Evolutionary conservation across 2,329 filamentous ascomycete genomes (phyloP).

Genomic region (Rhinocladiella similis): DNA sequence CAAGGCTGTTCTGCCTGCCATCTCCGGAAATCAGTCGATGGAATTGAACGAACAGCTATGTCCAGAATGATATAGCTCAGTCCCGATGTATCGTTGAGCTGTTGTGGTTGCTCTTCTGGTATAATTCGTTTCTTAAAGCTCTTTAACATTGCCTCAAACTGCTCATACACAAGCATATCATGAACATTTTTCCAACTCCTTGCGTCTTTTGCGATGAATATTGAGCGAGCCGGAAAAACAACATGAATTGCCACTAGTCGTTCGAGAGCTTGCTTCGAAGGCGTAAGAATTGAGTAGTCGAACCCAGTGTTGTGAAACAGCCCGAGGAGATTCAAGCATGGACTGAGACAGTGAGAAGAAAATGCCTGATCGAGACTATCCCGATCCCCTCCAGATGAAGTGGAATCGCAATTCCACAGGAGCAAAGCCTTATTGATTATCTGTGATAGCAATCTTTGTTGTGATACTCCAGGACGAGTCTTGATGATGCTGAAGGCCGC

Average conservation of each 20-base stretch:
- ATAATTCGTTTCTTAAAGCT: slow-evolving; percentile 6
- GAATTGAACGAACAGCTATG: slow-evolving; percentile 41
- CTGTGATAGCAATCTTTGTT: not conserved
- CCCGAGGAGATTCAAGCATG: slow-evolving; percentile 33
- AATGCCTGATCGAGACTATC: slow-evolving; percentile 20
- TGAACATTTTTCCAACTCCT: slow-evolving; percentile 20
- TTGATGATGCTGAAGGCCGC: not conserved
- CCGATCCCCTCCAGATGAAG: not conserved
- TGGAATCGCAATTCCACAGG: slow-evolving; percentile 11
- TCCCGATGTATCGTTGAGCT: not conserved
- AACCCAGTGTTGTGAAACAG: not conserved
- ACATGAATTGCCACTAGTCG: slow-evolving; percentile 36
- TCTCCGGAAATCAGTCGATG: slow-evolving; percentile 43
- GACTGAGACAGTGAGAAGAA: slow-evolving; percentile 30
- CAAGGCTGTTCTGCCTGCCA: slow-evolving; percentile 49
- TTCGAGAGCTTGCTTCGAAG: slow-evolving; percentile 29
- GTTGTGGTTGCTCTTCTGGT: not conserved
- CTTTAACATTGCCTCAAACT: slow-evolving; percentile 16
- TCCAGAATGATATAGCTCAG: slow-evolving; percentile 29
- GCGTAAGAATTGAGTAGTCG: not conserved
- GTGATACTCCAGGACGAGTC: not conserved
- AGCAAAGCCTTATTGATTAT: slow-evolving; percentile 5
- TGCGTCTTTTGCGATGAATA: slow-evolving; percentile 21
- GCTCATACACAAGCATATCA: slow-evolving; percentile 15
- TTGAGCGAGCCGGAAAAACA: slow-evolving; percentile 34